Percentiles rank a stretch among this genome's conserved stretches.
These are phyloP conservation scores for Leishmania guyanensis DNA, from an alignment of 208 protist species.

Conservation along the genomic window DNA sequence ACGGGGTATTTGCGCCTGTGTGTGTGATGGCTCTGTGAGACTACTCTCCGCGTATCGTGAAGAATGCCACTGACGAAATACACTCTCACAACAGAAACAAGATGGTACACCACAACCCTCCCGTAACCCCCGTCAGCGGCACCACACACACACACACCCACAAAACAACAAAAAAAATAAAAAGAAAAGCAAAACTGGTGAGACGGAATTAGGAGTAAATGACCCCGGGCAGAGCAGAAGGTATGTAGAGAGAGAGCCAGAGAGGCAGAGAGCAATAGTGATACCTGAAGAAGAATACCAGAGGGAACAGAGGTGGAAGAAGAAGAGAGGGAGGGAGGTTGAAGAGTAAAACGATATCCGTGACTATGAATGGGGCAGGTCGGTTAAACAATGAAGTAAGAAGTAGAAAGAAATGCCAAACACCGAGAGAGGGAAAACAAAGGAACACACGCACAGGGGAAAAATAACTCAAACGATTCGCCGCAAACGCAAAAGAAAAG, in stretches of 20 bases:
- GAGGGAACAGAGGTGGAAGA: neutral
- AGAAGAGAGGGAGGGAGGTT: neutral
- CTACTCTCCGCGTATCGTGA: neutral
- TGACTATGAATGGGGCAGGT: neutral
- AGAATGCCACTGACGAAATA: neutral
- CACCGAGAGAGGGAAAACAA: neutral
- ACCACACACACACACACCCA: neutral
- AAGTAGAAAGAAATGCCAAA: neutral
- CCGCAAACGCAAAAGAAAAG: neutral
- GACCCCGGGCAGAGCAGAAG: neutral
- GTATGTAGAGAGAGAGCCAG: neutral
- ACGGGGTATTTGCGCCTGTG: neutral
- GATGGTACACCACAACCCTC: neutral
- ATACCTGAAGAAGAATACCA: neutral
- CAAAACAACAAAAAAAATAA: neutral
- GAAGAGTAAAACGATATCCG: neutral
- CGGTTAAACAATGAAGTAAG: neutral
- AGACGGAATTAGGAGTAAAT: constrained; percentile 2
- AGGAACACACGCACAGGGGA: neutral
- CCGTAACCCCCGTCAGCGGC: neutral
- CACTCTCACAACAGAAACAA: neutral
- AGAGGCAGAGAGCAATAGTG: constrained; percentile 7
- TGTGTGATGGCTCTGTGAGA: neutral
- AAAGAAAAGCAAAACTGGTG: constrained; percentile 3
- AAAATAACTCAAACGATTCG: too few species aligned